phyloP scores from a whole-genome alignment of 805 yeast genomes.

The baker's yeast (Saccharomyces cerevisiae) region DNA sequence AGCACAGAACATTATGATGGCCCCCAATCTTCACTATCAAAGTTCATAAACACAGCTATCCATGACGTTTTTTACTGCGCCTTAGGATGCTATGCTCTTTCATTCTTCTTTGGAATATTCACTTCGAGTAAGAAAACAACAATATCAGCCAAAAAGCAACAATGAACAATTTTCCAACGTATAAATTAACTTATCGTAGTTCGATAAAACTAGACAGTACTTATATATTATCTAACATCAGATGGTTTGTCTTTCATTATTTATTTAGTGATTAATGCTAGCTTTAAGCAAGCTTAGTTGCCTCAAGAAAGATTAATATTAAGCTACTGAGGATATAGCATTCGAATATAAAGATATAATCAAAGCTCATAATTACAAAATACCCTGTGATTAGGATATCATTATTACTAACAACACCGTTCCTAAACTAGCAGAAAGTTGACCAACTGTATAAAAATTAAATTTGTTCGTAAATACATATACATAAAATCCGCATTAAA shows the following conservation, averaged over 20 bases:
- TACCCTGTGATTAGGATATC: background rate
- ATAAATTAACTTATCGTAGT: background rate
- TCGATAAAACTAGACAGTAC: too few relatives aligned
- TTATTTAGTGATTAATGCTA: background rate
- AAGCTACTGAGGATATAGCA: background rate
- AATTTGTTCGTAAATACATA: background rate
- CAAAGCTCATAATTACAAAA: background rate
- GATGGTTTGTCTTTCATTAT: background rate
- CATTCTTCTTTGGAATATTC: slow-evolving; percentile 13
- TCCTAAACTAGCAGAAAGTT: background rate
- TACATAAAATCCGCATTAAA: background rate
- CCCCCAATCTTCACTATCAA: slow-evolving; percentile 9
- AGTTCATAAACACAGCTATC: slow-evolving; percentile 12
- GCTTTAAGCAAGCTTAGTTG: background rate
- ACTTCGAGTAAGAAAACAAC: slow-evolving; percentile 14
- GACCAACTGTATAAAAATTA: too few relatives aligned
- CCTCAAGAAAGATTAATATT: background rate
- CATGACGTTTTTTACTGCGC: slow-evolving; percentile 19
- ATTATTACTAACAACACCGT: background rate
- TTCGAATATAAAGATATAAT: too few relatives aligned
- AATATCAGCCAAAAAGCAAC: background rate
- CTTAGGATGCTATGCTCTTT: slow-evolving; percentile 12
- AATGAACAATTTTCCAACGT: background rate
- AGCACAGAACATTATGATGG: slow-evolving; percentile 18
- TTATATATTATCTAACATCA: background rate